Evolutionary conservation across 2,329 filamentous ascomycete species (phyloP).

Genomic region (Verticillium nonalfalfae): DNA sequence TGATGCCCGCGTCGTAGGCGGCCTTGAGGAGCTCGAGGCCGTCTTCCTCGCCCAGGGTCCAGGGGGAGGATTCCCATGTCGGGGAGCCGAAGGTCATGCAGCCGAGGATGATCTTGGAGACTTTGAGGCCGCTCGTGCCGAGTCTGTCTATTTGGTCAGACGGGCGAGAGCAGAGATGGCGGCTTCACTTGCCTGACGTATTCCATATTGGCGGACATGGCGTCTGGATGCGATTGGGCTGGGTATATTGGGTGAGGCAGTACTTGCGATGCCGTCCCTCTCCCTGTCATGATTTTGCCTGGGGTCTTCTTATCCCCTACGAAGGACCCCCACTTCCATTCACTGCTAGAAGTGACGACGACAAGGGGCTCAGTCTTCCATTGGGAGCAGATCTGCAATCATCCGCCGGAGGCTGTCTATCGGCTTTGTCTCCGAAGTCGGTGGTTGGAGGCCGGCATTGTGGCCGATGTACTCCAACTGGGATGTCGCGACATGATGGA

Average conservation of each 20-base stretch:
- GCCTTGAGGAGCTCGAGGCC: slow-evolving; percentile 28
- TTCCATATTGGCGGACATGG: slow-evolving; percentile 10
- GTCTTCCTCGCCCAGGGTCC: slow-evolving; percentile 27
- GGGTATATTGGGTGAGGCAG: not conserved
- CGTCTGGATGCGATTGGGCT: not conserved
- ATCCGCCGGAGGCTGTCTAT: not conserved
- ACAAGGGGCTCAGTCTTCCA: not conserved
- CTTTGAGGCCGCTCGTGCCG: slow-evolving; percentile 30
- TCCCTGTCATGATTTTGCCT: no score
- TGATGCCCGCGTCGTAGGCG: slow-evolving; percentile 32
- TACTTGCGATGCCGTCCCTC: no score
- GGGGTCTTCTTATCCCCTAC: not conserved
- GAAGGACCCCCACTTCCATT: not conserved
- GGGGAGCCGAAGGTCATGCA: slow-evolving; percentile 26
- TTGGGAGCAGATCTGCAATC: no score
- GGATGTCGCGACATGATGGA: not conserved
- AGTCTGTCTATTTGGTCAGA: slow-evolving; percentile 17
- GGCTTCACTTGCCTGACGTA: slow-evolving; percentile 11
- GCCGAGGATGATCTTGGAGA: slow-evolving; percentile 31
- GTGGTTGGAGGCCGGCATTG: not conserved
- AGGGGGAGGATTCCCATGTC: slow-evolving; percentile 25
- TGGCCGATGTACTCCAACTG: not conserved
- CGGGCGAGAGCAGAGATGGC: not conserved
- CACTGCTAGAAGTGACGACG: not conserved
- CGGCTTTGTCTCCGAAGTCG: slow-evolving; percentile 7